Evolutionary conservation across 768 basidiomycete species (phyloP), one percentile per base, ranked within the genome.

Genomic region (Boletus pseudo-olivaceus): DNA sequence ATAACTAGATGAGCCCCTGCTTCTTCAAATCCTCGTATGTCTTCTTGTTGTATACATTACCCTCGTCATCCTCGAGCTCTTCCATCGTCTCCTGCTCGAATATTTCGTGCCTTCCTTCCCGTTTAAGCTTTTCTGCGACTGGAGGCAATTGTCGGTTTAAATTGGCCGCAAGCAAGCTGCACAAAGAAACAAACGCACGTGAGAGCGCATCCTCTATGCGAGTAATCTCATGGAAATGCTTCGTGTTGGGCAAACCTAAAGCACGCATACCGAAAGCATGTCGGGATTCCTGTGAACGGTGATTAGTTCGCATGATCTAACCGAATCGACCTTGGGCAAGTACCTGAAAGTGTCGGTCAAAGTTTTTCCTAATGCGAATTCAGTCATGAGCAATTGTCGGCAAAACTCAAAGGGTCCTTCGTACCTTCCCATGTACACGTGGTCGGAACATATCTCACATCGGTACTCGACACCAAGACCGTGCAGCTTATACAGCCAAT

Each of bases 251-350:
- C 53, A 99, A 78, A 34, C 97, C 97, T 29, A 99, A 80, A 11
- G 96, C 94, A 45, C 93, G 87, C 93, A 99, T 97, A 23, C 95
- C 97, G 62, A 98, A 98, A 1, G 97, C 91, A 73, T 99, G 97
- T 51, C 95, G 80, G 27, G 93, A 90, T 78, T 98, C 97, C 82
- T 90, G 67, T 57, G 54, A 66, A 55, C 53, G 26, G 58, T 39
- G 62, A 59, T 75, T 51, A 61, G 48, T 41, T 47, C 49, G 29
- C 17, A 39, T 23, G 39, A 46, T 51, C 20, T 41, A 33, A 49
- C 15, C 49, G 52, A 45, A 35, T 43, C 8, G 45, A 63, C 72
- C 30, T 19, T 34, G 40, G 30, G 41, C 47, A 54, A 35, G 49
- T 59, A 87, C 88, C 76, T 95, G 93, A 77, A 97, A 96, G 75